These are phyloP conservation scores for Boletus sp. DNA, from an alignment of 768 basidiomycete genomes.

Conservation along the genomic window DNA sequence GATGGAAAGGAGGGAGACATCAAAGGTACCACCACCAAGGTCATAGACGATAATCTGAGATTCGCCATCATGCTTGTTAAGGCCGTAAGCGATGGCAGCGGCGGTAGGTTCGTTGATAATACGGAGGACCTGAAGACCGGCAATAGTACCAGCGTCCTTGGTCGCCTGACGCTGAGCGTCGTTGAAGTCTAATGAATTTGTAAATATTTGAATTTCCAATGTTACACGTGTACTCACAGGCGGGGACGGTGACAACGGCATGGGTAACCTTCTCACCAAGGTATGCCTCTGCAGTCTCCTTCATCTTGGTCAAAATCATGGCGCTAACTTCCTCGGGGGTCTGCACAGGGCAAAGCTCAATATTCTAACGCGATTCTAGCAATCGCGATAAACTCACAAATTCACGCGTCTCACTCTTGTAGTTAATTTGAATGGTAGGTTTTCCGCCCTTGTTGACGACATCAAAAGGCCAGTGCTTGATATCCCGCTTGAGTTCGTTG, in stretches of 20 bases:
- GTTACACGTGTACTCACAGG: conserved; percentile 52
- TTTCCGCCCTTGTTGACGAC: conserved; percentile 79
- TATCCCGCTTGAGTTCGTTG: conserved; percentile 73
- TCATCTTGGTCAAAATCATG: conserved; percentile 97
- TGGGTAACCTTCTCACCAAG: conserved; percentile 95
- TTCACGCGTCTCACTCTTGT: conserved; percentile 75
- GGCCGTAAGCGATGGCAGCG: conserved; percentile 96
- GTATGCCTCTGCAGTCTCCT: conserved; percentile 98
- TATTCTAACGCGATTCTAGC: background rate
- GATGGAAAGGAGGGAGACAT: conserved; percentile 94
- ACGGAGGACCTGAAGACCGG: conserved; percentile 91
- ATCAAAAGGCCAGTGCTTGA: conserved; percentile 91
- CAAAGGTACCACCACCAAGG: conserved; percentile 98
- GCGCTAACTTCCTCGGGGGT: conserved; percentile 93
- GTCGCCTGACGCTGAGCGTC: conserved; percentile 99
- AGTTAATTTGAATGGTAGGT: conserved; percentile 72
- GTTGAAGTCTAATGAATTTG: conserved; percentile 82
- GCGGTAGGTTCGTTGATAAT: conserved; percentile 99
- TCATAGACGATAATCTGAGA: conserved; percentile 97
- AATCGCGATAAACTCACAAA: conserved; percentile 59
- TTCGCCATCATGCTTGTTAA: conserved; percentile 94
- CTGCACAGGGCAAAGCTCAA: conserved; percentile 36
- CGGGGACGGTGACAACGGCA: conserved; percentile 97
- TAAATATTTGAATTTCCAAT: background rate
- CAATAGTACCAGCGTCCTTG: conserved; percentile 95